Percentiles rank a stretch among this genome's conserved stretches.
Conservation (phyloP, 2,329 filamentous ascomycete species). For the Orbilia oligospora region DNA sequence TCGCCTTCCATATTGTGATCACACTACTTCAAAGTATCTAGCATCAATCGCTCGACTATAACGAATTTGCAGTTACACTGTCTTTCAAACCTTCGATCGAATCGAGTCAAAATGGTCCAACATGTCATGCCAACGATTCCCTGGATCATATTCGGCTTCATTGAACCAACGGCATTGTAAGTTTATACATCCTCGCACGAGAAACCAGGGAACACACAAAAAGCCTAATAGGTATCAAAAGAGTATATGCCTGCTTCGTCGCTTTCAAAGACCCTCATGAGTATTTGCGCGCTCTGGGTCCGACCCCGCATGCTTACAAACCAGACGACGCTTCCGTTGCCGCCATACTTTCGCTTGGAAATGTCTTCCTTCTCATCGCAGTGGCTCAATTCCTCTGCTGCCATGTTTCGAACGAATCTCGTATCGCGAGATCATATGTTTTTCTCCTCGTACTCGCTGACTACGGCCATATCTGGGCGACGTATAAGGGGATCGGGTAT, state of each 20-base stretch:
- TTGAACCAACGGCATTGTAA: slow-evolving; percentile 35
- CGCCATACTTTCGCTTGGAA: slow-evolving; percentile 63
- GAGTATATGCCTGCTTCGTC: slow-evolving; percentile 37
- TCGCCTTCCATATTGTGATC: neutral
- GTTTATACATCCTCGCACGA: neutral
- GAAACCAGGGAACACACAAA: neutral
- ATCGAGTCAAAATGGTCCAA: slow-evolving; percentile 19
- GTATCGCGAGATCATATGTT: slow-evolving; percentile 64
- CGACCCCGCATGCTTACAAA: slow-evolving; percentile 42
- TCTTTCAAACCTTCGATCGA: neutral
- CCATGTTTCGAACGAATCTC: slow-evolving; percentile 64
- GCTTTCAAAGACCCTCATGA: slow-evolving; percentile 63
- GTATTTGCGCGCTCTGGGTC: slow-evolving; percentile 65
- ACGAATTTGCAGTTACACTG: neutral
- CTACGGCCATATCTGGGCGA: slow-evolving; percentile 66
- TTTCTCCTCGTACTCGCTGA: slow-evolving; percentile 65
- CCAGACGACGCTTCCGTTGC: slow-evolving; percentile 52
- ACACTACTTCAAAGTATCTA: neutral
- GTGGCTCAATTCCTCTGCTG: slow-evolving; percentile 65
- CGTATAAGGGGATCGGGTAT: slow-evolving; percentile 64
- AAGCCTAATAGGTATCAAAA: slow-evolving; percentile 4
- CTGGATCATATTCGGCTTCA: slow-evolving; percentile 31
- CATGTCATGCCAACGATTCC: slow-evolving; percentile 51
- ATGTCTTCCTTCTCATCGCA: slow-evolving; percentile 66
- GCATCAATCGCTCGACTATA: neutral